phyloP scores from a whole-genome alignment of 257 asterid species.

The Henckelia pumila region DNA sequence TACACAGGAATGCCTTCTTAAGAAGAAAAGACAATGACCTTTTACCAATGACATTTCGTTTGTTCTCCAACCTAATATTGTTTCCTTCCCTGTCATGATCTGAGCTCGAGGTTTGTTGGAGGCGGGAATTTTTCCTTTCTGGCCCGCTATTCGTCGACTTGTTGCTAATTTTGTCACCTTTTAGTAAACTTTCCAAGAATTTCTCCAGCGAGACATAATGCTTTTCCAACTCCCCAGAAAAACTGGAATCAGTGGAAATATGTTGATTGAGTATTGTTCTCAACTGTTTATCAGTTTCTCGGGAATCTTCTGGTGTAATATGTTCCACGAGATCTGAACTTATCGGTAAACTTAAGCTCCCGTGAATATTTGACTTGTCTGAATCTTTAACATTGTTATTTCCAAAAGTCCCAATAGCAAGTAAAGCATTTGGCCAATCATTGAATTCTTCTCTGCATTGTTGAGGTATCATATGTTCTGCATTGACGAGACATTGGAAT shows the following conservation, averaged over 20 bases:
- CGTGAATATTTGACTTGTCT: slow-evolving; percentile 23
- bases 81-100: slow-evolving; percentile 30
- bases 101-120: slow-evolving; percentile 26
- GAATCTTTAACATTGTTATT: slow-evolving; percentile 31
- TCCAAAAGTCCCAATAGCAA: slow-evolving; percentile 87
- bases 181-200: slow-evolving; percentile 33
- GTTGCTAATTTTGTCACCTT: slow-evolving; percentile 22
- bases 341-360: background rate
- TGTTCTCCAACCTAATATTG: slow-evolving; percentile 30
- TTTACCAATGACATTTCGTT: slow-evolving; percentile 35
- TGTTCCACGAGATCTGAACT: slow-evolving; percentile 24
- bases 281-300: slow-evolving; percentile 37
- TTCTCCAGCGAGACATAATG: slow-evolving; percentile 32
- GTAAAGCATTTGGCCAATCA: slow-evolving; percentile 72
- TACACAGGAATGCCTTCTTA: slow-evolving; percentile 52
- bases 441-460: slow-evolving; percentile 60
- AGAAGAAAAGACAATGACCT: slow-evolving; percentile 55
- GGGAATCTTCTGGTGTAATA: slow-evolving; percentile 30
- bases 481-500: background rate
- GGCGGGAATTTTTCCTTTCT: slow-evolving; percentile 19
- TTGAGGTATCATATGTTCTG: slow-evolving; percentile 31
- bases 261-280: slow-evolving; percentile 26
- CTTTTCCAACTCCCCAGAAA: slow-evolving; percentile 31
- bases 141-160: slow-evolving; percentile 8
- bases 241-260: slow-evolving; percentile 11